phyloP scores from a whole-genome alignment of 2,329 filamentous ascomycete genomes.

The Dactylellina sp. region DNA sequence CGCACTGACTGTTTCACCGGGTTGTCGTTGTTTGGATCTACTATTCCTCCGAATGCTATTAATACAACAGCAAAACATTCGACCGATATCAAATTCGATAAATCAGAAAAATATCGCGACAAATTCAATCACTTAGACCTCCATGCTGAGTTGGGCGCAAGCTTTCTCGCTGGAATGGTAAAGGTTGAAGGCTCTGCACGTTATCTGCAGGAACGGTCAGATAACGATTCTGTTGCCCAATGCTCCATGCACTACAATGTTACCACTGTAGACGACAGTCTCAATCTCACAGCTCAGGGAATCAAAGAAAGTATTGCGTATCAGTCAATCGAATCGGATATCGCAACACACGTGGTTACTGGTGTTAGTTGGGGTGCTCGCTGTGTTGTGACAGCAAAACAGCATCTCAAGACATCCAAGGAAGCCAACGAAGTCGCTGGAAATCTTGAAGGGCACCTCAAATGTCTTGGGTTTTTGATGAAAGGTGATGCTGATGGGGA shows the following conservation, averaged over 20 bases:
- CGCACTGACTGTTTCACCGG: slow-evolving; percentile 37
- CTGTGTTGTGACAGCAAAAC: slow-evolving; percentile 42
- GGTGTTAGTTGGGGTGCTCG: slow-evolving; percentile 45
- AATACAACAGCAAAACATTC: slow-evolving; percentile 8
- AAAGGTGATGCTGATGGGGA: background rate
- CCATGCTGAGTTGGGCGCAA: slow-evolving; percentile 31
- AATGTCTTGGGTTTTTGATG: background rate
- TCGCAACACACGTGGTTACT: slow-evolving; percentile 42
- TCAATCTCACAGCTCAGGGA: slow-evolving; percentile 22
- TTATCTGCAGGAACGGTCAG: slow-evolving; percentile 27
- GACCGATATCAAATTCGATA: slow-evolving; percentile 18
- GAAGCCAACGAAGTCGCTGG: background rate
- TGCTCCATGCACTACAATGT: slow-evolving; percentile 41
- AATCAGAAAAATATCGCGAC: slow-evolving; percentile 35
- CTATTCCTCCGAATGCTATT: slow-evolving; percentile 17
- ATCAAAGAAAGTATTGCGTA: slow-evolving; percentile 14
- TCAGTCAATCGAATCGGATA: slow-evolving; percentile 7
- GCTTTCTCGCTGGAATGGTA: slow-evolving; percentile 47
- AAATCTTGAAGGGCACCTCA: slow-evolving; percentile 15
- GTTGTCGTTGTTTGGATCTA: slow-evolving; percentile 17
- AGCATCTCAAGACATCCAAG: slow-evolving; percentile 1
- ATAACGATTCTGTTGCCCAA: slow-evolving; percentile 6
- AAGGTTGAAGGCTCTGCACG: slow-evolving; percentile 30
- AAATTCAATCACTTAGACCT: slow-evolving; percentile 37
- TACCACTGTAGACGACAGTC: slow-evolving; percentile 33